Conservation (phyloP, 139 green algal genomes). For the Closterium sp. region DNA sequence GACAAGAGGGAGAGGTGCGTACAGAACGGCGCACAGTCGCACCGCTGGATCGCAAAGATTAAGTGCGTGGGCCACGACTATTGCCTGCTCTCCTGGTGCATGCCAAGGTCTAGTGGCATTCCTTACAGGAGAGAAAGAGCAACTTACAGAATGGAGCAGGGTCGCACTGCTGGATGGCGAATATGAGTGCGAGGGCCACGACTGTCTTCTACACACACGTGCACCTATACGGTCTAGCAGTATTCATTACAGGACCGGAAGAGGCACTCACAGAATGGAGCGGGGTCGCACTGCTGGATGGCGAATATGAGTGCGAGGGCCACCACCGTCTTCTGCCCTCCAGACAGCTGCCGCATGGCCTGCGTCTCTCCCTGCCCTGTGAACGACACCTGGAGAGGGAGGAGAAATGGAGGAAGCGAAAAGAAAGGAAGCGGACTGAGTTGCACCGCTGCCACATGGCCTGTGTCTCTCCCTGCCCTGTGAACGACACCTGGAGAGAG, state of each 20-base stretch:
- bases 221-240: not conserved
- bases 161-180: not conserved
- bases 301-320: conserved; percentile 97
- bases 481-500: conserved; percentile 67
- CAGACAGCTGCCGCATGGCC: conserved; percentile 86
- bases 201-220: not conserved
- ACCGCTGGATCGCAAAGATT: not conserved
- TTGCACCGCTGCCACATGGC: conserved; percentile 81
- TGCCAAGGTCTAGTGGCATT: not conserved
- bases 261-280: conserved; percentile 74
- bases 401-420: not conserved
- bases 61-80: conserved; percentile 35
- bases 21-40: too few species aligned
- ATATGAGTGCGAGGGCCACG: conserved; percentile 37
- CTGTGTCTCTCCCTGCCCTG: conserved; percentile 71
- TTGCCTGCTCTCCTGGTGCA: not conserved
- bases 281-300: conserved; percentile 95
- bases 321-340: conserved; percentile 97
- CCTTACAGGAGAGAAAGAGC: too few species aligned
- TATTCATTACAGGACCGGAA: not conserved
- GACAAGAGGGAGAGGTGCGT: too few species aligned
- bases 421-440: not conserved
- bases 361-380: conserved; percentile 71
- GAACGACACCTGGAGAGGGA: conserved; percentile 65
- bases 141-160: too few species aligned